phyloP scores from a whole-genome alignment of 2,329 filamentous ascomycete species.

The Alternaria viburni region DNA sequence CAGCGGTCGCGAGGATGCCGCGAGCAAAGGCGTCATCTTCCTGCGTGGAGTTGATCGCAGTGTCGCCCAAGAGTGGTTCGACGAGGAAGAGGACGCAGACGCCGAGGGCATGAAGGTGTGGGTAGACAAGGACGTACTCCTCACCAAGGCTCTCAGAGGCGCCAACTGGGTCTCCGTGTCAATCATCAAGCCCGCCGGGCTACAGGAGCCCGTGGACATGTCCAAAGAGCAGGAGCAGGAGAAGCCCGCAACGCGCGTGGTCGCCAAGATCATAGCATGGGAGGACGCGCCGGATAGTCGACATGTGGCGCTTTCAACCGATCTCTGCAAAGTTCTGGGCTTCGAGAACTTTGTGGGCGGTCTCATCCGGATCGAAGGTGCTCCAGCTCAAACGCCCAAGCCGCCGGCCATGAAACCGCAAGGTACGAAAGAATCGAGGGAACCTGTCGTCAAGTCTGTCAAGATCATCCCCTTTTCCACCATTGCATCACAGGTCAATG shows the following conservation, averaged over 20 bases:
- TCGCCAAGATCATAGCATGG: slow-evolving; percentile 80
- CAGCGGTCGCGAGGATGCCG: slow-evolving; percentile 68
- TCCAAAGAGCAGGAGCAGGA: slow-evolving; percentile 70
- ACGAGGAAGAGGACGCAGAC: slow-evolving; percentile 60
- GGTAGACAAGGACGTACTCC: slow-evolving; percentile 80
- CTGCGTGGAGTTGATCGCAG: slow-evolving; percentile 78
- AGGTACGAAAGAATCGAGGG: slow-evolving; percentile 49
- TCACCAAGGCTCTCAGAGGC: slow-evolving; percentile 74
- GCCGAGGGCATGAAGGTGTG: slow-evolving; percentile 74
- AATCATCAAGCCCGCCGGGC: slow-evolving; percentile 80
- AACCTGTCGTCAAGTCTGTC: slow-evolving; percentile 65
- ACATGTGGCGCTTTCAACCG: slow-evolving; percentile 78
- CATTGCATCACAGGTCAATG: slow-evolving; percentile 60
- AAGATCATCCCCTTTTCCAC: slow-evolving; percentile 82
- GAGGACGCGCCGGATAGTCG: slow-evolving; percentile 83
- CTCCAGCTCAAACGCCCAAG: slow-evolving; percentile 72
- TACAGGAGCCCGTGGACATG: slow-evolving; percentile 74
- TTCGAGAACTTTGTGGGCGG: slow-evolving; percentile 79
- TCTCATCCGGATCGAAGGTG: slow-evolving; percentile 84
- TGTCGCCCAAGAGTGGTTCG: slow-evolving; percentile 77
- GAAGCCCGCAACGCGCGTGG: slow-evolving; percentile 68
- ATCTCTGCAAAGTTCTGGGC: slow-evolving; percentile 76
- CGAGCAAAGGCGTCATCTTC: slow-evolving; percentile 70
- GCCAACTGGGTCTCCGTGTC: slow-evolving; percentile 80
- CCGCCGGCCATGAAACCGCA: slow-evolving; percentile 56